Percentiles rank a stretch among this genome's conserved stretches.
These are phyloP conservation scores for Trichophaea hybrida DNA, from an alignment of 2,329 filamentous ascomycete genomes.

Conservation along the genomic window DNA sequence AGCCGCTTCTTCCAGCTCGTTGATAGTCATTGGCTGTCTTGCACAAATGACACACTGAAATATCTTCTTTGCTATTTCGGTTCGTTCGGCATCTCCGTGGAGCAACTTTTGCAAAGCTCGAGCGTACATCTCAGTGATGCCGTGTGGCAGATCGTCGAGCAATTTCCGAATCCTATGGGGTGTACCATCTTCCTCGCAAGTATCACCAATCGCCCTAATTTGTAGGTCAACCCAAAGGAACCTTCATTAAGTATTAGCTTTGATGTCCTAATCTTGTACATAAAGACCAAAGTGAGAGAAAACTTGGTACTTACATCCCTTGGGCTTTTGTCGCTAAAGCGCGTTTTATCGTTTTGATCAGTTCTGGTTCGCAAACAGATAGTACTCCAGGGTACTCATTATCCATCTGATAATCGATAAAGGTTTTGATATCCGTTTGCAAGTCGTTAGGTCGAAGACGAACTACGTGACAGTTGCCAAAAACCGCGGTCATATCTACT, in stretches of 20 bases:
- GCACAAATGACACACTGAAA: slow-evolving; percentile 30
- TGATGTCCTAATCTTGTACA: not conserved
- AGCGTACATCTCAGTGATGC: slow-evolving; percentile 28
- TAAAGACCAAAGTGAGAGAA: not conserved
- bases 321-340: slow-evolving; percentile 28
- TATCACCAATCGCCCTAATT: slow-evolving; percentile 30
- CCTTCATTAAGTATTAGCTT: slow-evolving; percentile 24
- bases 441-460: slow-evolving; percentile 16
- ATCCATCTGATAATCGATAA: slow-evolving; percentile 18
- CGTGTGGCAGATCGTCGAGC: slow-evolving; percentile 29
- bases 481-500: slow-evolving; percentile 14
- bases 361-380: slow-evolving; percentile 10
- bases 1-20: slow-evolving; percentile 32
- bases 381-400: slow-evolving; percentile 16
- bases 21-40: slow-evolving; percentile 29
- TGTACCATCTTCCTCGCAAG: slow-evolving; percentile 28
- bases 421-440: slow-evolving; percentile 24
- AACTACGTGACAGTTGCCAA: slow-evolving; percentile 11
- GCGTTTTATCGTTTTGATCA: slow-evolving; percentile 26
- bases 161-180: slow-evolving; percentile 23
- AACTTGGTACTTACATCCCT: slow-evolving; percentile 29
- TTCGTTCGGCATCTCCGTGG: slow-evolving; percentile 9
- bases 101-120: slow-evolving; percentile 27
- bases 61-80: slow-evolving; percentile 21
- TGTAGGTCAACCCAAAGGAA: slow-evolving; percentile 34